Evolutionary conservation across 164 flowering plant genomes (phyloP).

Genomic region (Vitis rotundifolia): DNA sequence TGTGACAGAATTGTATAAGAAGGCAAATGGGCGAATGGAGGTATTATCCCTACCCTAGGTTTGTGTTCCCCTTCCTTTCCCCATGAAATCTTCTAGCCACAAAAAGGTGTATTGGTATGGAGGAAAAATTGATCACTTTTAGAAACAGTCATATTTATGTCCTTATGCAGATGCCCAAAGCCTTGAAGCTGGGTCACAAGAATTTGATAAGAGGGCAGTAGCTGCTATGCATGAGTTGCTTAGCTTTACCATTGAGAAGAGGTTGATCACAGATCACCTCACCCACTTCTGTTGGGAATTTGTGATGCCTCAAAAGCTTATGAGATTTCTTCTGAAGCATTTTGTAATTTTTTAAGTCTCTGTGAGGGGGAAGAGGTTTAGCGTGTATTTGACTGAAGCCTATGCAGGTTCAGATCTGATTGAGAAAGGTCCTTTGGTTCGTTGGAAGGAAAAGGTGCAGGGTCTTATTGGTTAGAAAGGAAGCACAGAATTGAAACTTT

Average conservation of each 20-base stretch:
- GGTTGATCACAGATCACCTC: conserved; percentile 82
- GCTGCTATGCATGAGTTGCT: conserved; percentile 92
- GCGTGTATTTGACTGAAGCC: conserved; percentile 82
- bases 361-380: conserved; percentile 88
- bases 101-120: conserved; percentile 61
- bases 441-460: conserved; percentile 85
- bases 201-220: conserved; percentile 89
- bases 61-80: conserved; percentile 72
- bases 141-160: conserved; percentile 70
- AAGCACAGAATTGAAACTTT: conserved; percentile 48
- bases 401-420: conserved; percentile 82
- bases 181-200: conserved; percentile 70
- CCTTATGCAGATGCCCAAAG: conserved; percentile 89
- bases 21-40: conserved; percentile 30
- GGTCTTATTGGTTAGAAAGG: conserved; percentile 63
- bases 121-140: conserved; percentile 76
- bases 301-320: conserved; percentile 87
- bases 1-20: conserved; percentile 87
- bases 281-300: conserved; percentile 80
- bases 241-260: conserved; percentile 82
- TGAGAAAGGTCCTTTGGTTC: conserved; percentile 70
- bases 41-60: conserved; percentile 45
- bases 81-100: conserved; percentile 68
- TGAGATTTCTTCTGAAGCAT: conserved; percentile 88
- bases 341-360: conserved; percentile 91